Base-by-base conservation (phyloP, 768 basidiomycete genomes). In the Lyophyllum semitale region DNA sequence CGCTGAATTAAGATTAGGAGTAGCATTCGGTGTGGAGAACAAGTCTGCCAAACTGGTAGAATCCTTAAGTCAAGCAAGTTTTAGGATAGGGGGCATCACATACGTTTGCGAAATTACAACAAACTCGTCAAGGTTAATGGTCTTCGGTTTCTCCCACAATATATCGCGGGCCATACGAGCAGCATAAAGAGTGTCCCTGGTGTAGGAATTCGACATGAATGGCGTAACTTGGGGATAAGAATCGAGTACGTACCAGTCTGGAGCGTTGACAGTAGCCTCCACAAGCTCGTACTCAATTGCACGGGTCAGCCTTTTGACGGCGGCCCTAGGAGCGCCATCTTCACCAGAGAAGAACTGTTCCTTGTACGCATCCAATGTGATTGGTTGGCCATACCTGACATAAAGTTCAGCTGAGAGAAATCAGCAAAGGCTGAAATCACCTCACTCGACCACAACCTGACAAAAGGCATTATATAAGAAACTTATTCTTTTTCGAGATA, bases 161-260 rank as follows among this genome's bases (percentile, higher is more conserved):
- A 99, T 73, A 66, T 97, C 92, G 48, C 92, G 79, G 13, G 95
- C 93, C 89, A 96, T 98, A 53, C 91, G 85, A 7, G 94, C 95
- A 32, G 84, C 85, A 69, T 90, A 92, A 4, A 97, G 77, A 0
- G 93, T 91, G 57, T 96, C 91, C 95, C 93, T 97, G 59, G 46
- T 37, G 45, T 20, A 50, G 12, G 17, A 59, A 15, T 27, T 56
- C 17, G 47, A 52, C 20, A 51, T 53, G 18, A 43, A 44, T 17
- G n/a, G 42, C 8, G 44, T n/a, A 37, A 20, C 27, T 30, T 25
- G 12, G 8, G 7, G 25, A 20, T 25, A 27, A 41, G 11, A 62
- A 3, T 78, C 81, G 53, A 25, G 5, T 48, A 18, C 20, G 13
- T 78, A 94, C 95, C 97, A 99, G 70, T 98, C 93, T 29, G 91